Base-by-base conservation (phyloP, 805 yeast species). In the Lipomyces mesembrius region DNA sequence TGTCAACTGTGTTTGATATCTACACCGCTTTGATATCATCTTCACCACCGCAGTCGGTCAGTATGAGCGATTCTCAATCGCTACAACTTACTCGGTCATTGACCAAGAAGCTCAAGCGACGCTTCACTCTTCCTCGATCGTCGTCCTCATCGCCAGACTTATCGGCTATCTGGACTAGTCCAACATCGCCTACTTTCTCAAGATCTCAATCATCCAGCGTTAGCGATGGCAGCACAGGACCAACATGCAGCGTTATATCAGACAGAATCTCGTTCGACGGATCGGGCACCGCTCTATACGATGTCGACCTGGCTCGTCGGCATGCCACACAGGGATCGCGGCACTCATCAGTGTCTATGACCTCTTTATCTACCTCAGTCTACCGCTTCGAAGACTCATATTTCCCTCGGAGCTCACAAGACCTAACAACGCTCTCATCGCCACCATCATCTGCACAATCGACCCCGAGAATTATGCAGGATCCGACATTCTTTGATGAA, bases 111-210 rank as follows among this genome's bases (percentile, higher is more conserved):
- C 62, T 67, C 51, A 64, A 64, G 60, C 68, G 70, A 46, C 59
- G 70, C n/a, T 61, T 67, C 58, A 67, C 70, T 3, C 60, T 67
- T n/a, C 65, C 70, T 17, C 61, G 64, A 34, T 52, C 64, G 49
- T 34, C 20, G 27, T 35, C 65, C 7, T n/a, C 63, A 1, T 43
- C 64, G 9, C 22, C 49, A 55, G 37, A 53, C 27, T 35, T 29
- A 4, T 4, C 34, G 8, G n/a, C 59, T 9, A 17, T 12, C 12
- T n/a, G 32, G 27, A 55, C 49, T 34, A 35, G 34, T 17, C 59
- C 64, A n/a, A 17, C 55, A 17, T 57, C 64, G 22, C 60, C 61
- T 17, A 46, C 57, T 3, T 14, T 34, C 11, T 9, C 22, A 5
- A 29, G 60, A 25, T 51, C 20, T 20, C 60, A 20, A 14, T 32